Evolutionary conservation across 371 early-diverging fungal species (phyloP).

Genomic region (Amoeboaphelidium protococcarum): DNA sequence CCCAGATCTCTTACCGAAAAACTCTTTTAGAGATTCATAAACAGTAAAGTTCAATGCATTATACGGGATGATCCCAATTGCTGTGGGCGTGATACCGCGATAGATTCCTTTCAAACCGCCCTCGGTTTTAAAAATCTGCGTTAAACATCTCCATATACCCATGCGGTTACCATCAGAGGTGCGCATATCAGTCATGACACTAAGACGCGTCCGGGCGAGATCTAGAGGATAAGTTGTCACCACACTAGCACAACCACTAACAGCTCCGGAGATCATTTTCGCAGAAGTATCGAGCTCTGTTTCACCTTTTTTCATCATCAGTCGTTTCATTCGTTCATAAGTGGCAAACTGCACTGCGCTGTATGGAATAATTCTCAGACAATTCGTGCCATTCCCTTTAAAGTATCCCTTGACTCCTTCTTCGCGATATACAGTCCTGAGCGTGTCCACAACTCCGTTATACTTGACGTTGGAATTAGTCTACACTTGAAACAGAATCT

Average conservation of each 20-base stretch:
- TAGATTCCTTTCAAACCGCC: constrained; percentile 57
- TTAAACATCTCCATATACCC: constrained; percentile 34
- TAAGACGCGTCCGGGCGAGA: constrained; percentile 55
- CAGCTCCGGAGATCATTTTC: constrained; percentile 44
- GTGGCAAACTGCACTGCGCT: constrained; percentile 6
- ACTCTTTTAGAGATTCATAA: constrained; percentile 45
- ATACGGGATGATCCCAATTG: constrained; percentile 23
- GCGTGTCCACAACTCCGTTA: background rate
- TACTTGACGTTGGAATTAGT: background rate
- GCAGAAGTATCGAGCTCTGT: constrained; percentile 38
- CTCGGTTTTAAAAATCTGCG: constrained; percentile 35
- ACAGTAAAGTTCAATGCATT: constrained; percentile 30
- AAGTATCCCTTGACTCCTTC: constrained; percentile 5
- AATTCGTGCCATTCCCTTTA: constrained; percentile 6
- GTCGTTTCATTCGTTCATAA: constrained; percentile 3
- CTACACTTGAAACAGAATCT: constrained; percentile 7
- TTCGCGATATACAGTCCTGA: background rate
- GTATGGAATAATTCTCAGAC: constrained; percentile 8
- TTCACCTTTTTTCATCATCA: constrained; percentile 15
- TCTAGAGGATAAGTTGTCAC: constrained; percentile 66
- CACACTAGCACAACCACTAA: constrained; percentile 55
- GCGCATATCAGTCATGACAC: constrained; percentile 11
- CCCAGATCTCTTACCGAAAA: constrained; percentile 18
- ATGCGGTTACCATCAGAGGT: constrained; percentile 16
- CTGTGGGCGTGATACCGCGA: constrained; percentile 50